Conservation (phyloP, 1,284 basidiomycete species). For the Rhodotorula glutinis region DNA sequence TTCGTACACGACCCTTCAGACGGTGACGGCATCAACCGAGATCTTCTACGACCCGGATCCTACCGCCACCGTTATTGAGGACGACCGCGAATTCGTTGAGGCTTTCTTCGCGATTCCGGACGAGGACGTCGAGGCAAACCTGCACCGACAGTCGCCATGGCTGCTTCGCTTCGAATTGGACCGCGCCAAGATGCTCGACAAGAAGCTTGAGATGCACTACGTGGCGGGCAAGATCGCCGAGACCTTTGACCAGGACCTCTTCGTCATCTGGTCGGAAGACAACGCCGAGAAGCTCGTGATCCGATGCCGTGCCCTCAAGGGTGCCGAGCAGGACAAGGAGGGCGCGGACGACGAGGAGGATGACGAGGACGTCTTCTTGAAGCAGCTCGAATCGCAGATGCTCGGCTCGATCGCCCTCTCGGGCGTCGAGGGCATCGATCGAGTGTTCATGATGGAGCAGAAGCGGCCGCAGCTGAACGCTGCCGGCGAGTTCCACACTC, state of each 20-base stretch:
- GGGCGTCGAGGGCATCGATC: slow-evolving; percentile 84
- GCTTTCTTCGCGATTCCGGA: slow-evolving; percentile 99
- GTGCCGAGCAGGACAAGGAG: slow-evolving; percentile 50
- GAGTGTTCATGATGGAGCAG: slow-evolving; percentile 91
- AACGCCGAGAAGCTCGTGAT: slow-evolving; percentile 97
- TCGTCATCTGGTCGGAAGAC: slow-evolving; percentile 98
- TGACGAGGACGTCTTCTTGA: slow-evolving; percentile 95
- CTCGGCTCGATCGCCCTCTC: slow-evolving; percentile 92
- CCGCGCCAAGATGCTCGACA: slow-evolving; percentile 95
- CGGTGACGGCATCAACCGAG: slow-evolving; percentile 91
- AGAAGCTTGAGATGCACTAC: slow-evolving; percentile 91
- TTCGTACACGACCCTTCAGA: slow-evolving; percentile 89
- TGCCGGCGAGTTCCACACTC: slow-evolving; percentile 50
- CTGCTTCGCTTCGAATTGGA: slow-evolving; percentile 94
- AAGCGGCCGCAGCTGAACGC: slow-evolving; percentile 66
- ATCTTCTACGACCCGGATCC: slow-evolving; percentile 98
- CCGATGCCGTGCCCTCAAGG: slow-evolving; percentile 76
- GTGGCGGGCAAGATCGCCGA: slow-evolving; percentile 91
- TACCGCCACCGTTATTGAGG: slow-evolving; percentile 87
- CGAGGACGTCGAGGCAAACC: slow-evolving; percentile 86
- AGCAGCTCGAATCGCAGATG: slow-evolving; percentile 94
- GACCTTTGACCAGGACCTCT: slow-evolving; percentile 92
- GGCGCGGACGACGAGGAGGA: slow-evolving; percentile 87
- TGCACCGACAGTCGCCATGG: slow-evolving; percentile 94
- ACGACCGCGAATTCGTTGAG: slow-evolving; percentile 93